Percentiles rank a stretch among this genome's conserved stretches.
These are phyloP conservation scores for Akanthomyces lecanii DNA, from an alignment of 2,329 filamentous ascomycete species.

Conservation along the genomic window DNA sequence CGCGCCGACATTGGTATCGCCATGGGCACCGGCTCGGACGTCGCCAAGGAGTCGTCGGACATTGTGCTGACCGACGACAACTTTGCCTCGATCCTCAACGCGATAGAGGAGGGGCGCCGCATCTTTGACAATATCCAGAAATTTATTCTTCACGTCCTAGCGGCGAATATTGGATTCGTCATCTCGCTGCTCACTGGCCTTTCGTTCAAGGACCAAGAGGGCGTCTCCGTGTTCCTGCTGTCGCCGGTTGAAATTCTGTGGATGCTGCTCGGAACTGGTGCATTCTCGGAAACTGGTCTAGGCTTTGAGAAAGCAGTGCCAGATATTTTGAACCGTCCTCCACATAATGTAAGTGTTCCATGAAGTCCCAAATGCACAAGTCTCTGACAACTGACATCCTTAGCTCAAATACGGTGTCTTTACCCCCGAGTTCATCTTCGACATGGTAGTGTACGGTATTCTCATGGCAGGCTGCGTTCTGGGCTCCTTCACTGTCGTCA, in stretches of 20 bases:
- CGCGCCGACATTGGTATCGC: slow-evolving; percentile 66
- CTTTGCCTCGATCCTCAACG: slow-evolving; percentile 44
- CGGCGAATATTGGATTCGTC: slow-evolving; percentile 65
- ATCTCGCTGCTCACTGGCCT: slow-evolving; percentile 63
- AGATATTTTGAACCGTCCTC: slow-evolving; percentile 63
- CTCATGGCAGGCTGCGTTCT: slow-evolving; percentile 60
- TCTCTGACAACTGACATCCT: neutral
- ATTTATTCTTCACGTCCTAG: slow-evolving; percentile 62
- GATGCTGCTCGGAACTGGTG: slow-evolving; percentile 71
- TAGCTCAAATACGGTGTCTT: slow-evolving; percentile 53
- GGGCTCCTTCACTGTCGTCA: slow-evolving; percentile 52
- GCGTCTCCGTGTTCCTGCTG: slow-evolving; percentile 64
- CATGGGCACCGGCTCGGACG: slow-evolving; percentile 65
- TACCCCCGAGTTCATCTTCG: slow-evolving; percentile 58
- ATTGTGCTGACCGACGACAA: slow-evolving; percentile 69
- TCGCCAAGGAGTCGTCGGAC: slow-evolving; percentile 61
- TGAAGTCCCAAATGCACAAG: neutral
- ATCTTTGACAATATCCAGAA: slow-evolving; percentile 71
- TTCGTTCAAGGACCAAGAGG: slow-evolving; percentile 60
- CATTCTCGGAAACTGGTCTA: slow-evolving; percentile 67
- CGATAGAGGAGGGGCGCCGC: slow-evolving; percentile 60
- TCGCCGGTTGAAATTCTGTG: slow-evolving; percentile 69
- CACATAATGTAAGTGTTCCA: slow-evolving; percentile 46
- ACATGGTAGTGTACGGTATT: slow-evolving; percentile 60
- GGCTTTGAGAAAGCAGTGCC: slow-evolving; percentile 64